Evolutionary conservation across 2,329 filamentous ascomycete species (phyloP).

Genomic region (Sporothrix mexicana): DNA sequence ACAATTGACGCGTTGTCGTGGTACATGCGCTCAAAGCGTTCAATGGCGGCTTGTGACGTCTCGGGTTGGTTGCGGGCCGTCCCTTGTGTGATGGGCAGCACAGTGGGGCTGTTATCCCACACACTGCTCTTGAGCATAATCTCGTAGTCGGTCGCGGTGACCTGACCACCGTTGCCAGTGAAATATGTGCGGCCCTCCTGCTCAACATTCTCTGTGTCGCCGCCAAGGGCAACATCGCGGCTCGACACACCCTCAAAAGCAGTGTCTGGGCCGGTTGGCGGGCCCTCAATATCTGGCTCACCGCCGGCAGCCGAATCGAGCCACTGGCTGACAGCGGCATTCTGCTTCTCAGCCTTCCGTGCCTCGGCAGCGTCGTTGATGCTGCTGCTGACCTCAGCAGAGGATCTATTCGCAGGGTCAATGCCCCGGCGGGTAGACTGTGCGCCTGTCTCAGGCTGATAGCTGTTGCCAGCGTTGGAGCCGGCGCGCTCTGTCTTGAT

Average conservation of each 20-base stretch:
- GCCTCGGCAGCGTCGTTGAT: constrained; percentile 55
- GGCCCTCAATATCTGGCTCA: not conserved
- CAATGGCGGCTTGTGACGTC: constrained; percentile 60
- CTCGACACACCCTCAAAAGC: constrained; percentile 48
- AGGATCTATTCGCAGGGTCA: constrained; percentile 53
- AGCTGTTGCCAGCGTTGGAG: not conserved
- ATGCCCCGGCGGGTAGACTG: constrained; percentile 46
- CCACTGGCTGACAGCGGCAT: constrained; percentile 59
- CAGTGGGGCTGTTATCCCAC: constrained; percentile 57
- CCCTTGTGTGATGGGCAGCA: constrained; percentile 52
- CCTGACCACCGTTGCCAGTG: constrained; percentile 47
- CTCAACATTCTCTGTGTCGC: constrained; percentile 57
- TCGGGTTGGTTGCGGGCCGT: constrained; percentile 52
- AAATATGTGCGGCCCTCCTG: constrained; percentile 59
- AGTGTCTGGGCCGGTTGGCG: not conserved
- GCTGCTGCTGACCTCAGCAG: constrained; percentile 51
- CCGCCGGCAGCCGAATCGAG: constrained; percentile 45
- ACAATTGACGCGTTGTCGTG: constrained; percentile 64
- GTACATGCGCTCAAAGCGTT: constrained; percentile 57
- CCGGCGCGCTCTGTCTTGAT: constrained; percentile 29
- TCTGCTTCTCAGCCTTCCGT: constrained; percentile 54
- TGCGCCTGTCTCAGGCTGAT: not conserved
- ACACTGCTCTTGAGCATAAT: constrained; percentile 56
- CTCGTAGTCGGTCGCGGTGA: constrained; percentile 55
- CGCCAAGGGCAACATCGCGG: constrained; percentile 53